Conservation (phyloP, 2,329 filamentous ascomycete genomes). For the Atkinsonella hypoxylon region DNA sequence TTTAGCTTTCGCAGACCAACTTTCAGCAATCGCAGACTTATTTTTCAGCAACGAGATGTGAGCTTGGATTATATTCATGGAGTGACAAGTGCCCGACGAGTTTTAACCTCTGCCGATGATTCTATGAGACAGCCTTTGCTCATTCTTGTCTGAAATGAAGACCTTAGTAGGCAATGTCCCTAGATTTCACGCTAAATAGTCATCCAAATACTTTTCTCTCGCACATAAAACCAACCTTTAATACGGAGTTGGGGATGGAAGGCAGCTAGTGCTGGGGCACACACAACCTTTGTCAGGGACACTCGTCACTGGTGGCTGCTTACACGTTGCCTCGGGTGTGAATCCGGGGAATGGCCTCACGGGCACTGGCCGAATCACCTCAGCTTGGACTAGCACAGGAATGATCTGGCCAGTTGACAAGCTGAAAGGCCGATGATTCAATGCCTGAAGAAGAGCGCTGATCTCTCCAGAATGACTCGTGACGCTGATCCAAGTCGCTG, state of each 20-base stretch:
- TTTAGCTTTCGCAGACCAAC: not conserved
- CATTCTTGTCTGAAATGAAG: not conserved
- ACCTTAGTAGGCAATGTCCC: not conserved
- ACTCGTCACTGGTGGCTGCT: conserved; percentile 31
- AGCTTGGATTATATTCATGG: too few species aligned
- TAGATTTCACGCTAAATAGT: not conserved
- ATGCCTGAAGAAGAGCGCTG: conserved; percentile 35
- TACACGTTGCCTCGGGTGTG: conserved; percentile 30
- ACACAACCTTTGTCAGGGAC: conserved; percentile 29
- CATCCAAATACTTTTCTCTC: too few species aligned
- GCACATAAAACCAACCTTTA: not conserved
- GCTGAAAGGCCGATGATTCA: conserved; percentile 49
- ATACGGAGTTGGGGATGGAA: conserved; percentile 3
- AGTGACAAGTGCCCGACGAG: too few species aligned
- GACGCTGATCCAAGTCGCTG: conserved; percentile 43
- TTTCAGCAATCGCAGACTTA: not conserved
- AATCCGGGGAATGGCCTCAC: conserved; percentile 23
- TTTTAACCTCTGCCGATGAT: too few species aligned
- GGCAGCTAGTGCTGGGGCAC: conserved; percentile 16
- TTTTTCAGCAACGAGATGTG: too few species aligned
- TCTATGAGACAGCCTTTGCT: too few species aligned
- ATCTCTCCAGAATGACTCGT: conserved; percentile 51
- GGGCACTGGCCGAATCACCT: conserved; percentile 23
- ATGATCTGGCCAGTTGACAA: conserved; percentile 57
- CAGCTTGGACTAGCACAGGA: conserved; percentile 52